Evolutionary conservation across 805 yeast genomes (phyloP).

Genomic region (Debaryomyces prosopidis): DNA sequence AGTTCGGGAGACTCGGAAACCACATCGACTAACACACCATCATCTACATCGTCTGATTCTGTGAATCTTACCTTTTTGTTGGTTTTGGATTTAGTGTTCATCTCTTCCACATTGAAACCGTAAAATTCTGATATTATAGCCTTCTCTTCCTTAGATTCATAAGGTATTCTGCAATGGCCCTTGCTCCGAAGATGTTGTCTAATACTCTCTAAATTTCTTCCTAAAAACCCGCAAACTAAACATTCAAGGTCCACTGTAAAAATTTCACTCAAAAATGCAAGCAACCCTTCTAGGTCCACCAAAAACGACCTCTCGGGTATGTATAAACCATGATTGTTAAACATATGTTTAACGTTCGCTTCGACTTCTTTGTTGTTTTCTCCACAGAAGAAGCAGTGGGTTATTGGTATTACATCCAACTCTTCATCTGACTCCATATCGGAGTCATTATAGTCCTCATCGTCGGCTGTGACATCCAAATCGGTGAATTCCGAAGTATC

Average conservation of each 20-base stretch:
- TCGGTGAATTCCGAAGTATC: conserved; percentile 31
- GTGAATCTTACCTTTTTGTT: conserved; percentile 28
- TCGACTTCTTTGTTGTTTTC: conserved; percentile 52
- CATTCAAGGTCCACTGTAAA: conserved; percentile 43
- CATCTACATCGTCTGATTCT: conserved; percentile 9
- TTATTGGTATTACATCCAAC: conserved; percentile 44
- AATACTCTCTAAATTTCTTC: conserved; percentile 40
- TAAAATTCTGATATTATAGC: conserved; percentile 38
- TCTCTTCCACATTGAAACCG: conserved; percentile 26
- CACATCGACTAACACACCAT: conserved; percentile 6
- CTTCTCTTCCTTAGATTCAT: conserved; percentile 42
- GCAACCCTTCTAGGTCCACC: conserved; percentile 37
- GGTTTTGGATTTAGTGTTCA: conserved; percentile 11
- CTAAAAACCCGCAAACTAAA: conserved; percentile 45
- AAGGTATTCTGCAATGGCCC: conserved; percentile 48
- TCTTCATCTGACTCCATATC: conserved; percentile 23
- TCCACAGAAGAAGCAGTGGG: conserved; percentile 61
- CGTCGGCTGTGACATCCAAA: conserved; percentile 23
- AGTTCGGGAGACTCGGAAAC: conserved; percentile 13
- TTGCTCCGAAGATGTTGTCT: conserved; percentile 45
- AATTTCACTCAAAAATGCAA: conserved; percentile 37
- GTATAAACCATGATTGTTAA: conserved; percentile 44
- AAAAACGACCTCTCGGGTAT: conserved; percentile 44
- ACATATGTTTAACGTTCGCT: conserved; percentile 50
- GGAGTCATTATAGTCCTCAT: conserved; percentile 29